Evolutionary conservation across 2,329 filamentous ascomycete genomes (phyloP).

Genomic region (Sporothrix phasma): DNA sequence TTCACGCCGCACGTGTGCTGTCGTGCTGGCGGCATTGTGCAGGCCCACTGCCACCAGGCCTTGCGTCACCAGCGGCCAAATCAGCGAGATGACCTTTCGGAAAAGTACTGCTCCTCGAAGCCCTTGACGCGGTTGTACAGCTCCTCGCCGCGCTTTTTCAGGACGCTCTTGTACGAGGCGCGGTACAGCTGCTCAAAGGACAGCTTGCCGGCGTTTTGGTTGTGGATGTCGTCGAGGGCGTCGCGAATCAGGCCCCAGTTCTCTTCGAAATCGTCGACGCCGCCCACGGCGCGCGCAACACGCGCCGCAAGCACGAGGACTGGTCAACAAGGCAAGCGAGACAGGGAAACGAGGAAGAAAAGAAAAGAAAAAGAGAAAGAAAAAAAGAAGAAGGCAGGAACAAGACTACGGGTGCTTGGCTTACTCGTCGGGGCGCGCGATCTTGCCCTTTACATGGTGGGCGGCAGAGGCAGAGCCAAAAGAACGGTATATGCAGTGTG

Average conservation of each 20-base stretch:
- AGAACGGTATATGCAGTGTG: too few species aligned
- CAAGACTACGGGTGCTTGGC: not conserved
- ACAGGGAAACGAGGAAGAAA: too few species aligned
- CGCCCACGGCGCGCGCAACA: conserved; percentile 25
- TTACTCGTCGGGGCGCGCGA: conserved; percentile 58
- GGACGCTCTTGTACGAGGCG: conserved; percentile 84
- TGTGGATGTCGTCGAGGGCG: conserved; percentile 80
- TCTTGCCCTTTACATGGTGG: conserved; percentile 37
- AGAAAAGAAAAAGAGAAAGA: too few species aligned
- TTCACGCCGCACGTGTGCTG: conserved; percentile 67
- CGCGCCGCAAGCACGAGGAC: too few species aligned
- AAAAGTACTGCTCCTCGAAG: conserved; percentile 77
- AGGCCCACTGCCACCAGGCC: conserved; percentile 54
- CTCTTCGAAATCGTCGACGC: conserved; percentile 69
- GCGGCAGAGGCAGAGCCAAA: not conserved
- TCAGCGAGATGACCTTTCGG: conserved; percentile 60
- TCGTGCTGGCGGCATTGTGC: conserved; percentile 45
- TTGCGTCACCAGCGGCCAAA: conserved; percentile 60
- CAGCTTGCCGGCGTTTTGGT: conserved; percentile 76
- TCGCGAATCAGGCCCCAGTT: conserved; percentile 69
- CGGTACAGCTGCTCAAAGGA: conserved; percentile 96
- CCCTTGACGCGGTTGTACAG: conserved; percentile 72
- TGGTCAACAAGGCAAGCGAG: too few species aligned
- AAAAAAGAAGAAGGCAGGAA: too few species aligned
- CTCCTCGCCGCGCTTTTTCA: conserved; percentile 73